Conservation (phyloP, 805 yeast genomes). For the Lipomyces yamanashiensis region DNA sequence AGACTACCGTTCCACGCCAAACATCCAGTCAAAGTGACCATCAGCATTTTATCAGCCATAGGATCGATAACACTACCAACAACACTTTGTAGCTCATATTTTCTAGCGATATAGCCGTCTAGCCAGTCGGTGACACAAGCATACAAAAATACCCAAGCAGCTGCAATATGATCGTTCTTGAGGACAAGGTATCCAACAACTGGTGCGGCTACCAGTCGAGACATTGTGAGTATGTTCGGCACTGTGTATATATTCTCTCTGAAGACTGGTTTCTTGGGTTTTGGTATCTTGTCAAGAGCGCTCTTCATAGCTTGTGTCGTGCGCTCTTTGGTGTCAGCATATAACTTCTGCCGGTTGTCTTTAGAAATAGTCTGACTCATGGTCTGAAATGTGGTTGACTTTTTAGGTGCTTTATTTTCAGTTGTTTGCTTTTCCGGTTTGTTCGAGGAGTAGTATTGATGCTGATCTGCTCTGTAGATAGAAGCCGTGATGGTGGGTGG, state of each 20-base stretch:
- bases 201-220: constrained; percentile 84
- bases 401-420: not conserved
- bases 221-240: constrained; percentile 83
- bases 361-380: constrained; percentile 1
- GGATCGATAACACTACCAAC: constrained; percentile 94
- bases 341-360: constrained; percentile 17
- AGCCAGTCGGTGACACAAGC: constrained; percentile 89
- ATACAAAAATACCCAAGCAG: constrained; percentile 75
- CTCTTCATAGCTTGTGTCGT: constrained; percentile 20
- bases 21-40: constrained; percentile 83
- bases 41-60: constrained; percentile 87
- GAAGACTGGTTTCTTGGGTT: constrained; percentile 18
- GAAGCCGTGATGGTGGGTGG: not conserved
- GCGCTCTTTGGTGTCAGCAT: constrained; percentile 14
- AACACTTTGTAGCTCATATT: constrained; percentile 72
- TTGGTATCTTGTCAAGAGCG: constrained; percentile 24
- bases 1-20: constrained; percentile 69
- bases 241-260: constrained; percentile 74
- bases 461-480: not conserved
- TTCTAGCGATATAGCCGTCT: constrained; percentile 91
- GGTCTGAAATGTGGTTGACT: not conserved
- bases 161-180: constrained; percentile 63
- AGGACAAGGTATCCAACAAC: constrained; percentile 78
- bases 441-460: not conserved
- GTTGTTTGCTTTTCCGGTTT: not conserved